These are phyloP conservation scores for Ramaria rubella DNA, from an alignment of 768 basidiomycete genomes.

Conservation along the genomic window DNA sequence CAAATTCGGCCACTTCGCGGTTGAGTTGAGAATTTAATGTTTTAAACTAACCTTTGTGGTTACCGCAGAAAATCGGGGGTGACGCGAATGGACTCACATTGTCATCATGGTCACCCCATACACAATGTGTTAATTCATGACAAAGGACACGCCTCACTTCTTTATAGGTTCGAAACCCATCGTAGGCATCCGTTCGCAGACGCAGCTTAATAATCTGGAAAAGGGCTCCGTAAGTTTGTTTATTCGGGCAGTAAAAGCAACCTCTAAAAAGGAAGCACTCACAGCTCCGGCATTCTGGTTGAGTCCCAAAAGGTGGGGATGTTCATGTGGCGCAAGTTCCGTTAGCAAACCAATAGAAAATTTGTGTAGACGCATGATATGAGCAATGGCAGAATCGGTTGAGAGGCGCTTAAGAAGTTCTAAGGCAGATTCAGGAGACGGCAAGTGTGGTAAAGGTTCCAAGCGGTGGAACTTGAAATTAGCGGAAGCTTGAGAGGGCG, in stretches of 20 bases:
- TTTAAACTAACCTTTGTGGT: slow-evolving; percentile 48
- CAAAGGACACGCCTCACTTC: slow-evolving; percentile 64
- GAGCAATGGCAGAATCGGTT: slow-evolving; percentile 61
- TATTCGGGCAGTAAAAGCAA: not conserved
- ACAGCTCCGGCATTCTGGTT: slow-evolving; percentile 49
- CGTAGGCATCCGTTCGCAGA: slow-evolving; percentile 61
- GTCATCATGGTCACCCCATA: slow-evolving; percentile 66
- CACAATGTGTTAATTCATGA: slow-evolving; percentile 73
- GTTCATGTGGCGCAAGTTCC: slow-evolving; percentile 73
- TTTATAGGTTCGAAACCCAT: slow-evolving; percentile 61
- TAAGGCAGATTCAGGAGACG: slow-evolving; percentile 51
- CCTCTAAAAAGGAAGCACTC: not conserved
- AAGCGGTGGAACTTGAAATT: slow-evolving; percentile 60
- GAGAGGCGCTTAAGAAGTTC: slow-evolving; percentile 51
- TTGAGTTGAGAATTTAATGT: slow-evolving; percentile 68
- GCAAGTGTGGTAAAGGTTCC: slow-evolving; percentile 56
- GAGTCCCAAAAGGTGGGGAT: slow-evolving; percentile 60
- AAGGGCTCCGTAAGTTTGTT: not conserved
- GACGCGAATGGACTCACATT: slow-evolving; percentile 41
- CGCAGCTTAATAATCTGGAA: slow-evolving; percentile 55
- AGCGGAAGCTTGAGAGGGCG: slow-evolving; percentile 31
- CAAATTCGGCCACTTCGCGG: slow-evolving; percentile 64
- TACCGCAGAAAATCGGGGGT: not conserved
- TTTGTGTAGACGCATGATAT: slow-evolving; percentile 64
- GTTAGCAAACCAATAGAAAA: slow-evolving; percentile 65